A percentile compares a stretch with the other conserved stretches of the same genome.
Conservation (phyloP, 2,329 filamentous ascomycete genomes). For the Peltaster fructicola region DNA sequence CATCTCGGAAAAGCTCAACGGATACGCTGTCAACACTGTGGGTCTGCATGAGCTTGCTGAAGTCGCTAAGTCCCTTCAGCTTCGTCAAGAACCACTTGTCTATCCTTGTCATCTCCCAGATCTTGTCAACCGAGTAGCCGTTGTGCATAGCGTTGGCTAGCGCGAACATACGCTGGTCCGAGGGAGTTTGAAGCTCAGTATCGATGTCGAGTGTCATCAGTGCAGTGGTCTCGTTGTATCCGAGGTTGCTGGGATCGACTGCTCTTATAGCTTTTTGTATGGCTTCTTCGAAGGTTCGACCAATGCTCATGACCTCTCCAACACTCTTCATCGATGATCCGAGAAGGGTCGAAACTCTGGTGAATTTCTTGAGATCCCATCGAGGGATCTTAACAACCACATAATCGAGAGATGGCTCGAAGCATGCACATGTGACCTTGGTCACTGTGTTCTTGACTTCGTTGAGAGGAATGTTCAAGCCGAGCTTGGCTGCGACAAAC, state of each 20-base stretch:
- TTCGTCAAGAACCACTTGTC: slow-evolving; percentile 96
- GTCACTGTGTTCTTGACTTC: slow-evolving; percentile 95
- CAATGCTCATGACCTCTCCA: slow-evolving; percentile 97
- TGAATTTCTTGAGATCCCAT: slow-evolving; percentile 99
- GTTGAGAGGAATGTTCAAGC: slow-evolving; percentile 84
- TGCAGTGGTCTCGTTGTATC: slow-evolving; percentile 76
- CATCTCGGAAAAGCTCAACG: slow-evolving; percentile 50
- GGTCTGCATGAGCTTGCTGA: slow-evolving; percentile 56
- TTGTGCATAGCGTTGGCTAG: slow-evolving; percentile 95
- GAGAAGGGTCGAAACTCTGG: slow-evolving; percentile 82
- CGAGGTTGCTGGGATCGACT: slow-evolving; percentile 87
- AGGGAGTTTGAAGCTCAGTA: slow-evolving; percentile 88
- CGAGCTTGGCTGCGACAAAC: slow-evolving; percentile 92
- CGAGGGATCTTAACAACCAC: slow-evolving; percentile 97
- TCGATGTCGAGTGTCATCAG: slow-evolving; percentile 96
- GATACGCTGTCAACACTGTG: slow-evolving; percentile 50
- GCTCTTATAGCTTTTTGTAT: slow-evolving; percentile 96
- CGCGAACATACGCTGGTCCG: slow-evolving; percentile 90
- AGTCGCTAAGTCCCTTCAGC: slow-evolving; percentile 79
- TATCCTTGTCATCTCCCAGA: slow-evolving; percentile 96
- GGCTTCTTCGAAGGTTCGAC: slow-evolving; percentile 89
- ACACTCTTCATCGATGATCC: slow-evolving; percentile 99
- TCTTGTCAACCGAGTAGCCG: slow-evolving; percentile 87
- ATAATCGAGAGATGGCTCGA: slow-evolving; percentile 95
- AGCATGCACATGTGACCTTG: slow-evolving; percentile 89